Conservation (phyloP, 495 filamentous ascomycete genomes). For the Xylaria flabelliformis region DNA sequence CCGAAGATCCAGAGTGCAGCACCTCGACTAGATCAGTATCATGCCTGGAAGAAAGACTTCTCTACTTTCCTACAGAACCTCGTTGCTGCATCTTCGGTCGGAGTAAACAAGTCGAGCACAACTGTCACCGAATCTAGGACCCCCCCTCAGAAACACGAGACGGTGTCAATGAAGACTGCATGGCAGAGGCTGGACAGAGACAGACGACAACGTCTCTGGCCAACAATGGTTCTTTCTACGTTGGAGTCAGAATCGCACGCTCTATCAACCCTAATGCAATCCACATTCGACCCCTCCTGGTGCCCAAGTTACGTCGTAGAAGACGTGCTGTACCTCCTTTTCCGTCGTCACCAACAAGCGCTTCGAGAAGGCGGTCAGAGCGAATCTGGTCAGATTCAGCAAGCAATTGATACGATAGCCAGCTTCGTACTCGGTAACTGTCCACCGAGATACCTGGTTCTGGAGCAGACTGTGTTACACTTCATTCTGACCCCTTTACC, state of each 20-base stretch:
- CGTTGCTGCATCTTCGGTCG: neutral
- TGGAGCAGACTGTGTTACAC: constrained; percentile 32
- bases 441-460: constrained; percentile 30
- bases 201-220: constrained; percentile 54
- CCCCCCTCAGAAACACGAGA: neutral
- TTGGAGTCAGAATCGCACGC: constrained; percentile 53
- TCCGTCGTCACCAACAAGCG: constrained; percentile 18
- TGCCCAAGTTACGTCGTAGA: constrained; percentile 58
- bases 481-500: constrained; percentile 22
- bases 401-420: constrained; percentile 25
- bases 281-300: constrained; percentile 48
- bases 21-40: constrained; percentile 31
- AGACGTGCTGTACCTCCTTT: constrained; percentile 59
- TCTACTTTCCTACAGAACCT: neutral
- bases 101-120: neutral
- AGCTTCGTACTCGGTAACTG: constrained; percentile 34
- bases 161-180: constrained; percentile 44
- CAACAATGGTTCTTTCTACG: constrained; percentile 57
- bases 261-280: constrained; percentile 56
- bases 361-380: constrained; percentile 26
- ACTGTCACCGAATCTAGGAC: neutral
- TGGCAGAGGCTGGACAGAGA: constrained; percentile 47
- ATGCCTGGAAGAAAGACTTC: constrained; percentile 33
- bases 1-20: constrained; percentile 15
- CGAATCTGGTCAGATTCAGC: constrained; percentile 30